These are phyloP conservation scores for Jaminaea rosea DNA, from an alignment of 1,284 basidiomycete species.

Conservation along the genomic window DNA sequence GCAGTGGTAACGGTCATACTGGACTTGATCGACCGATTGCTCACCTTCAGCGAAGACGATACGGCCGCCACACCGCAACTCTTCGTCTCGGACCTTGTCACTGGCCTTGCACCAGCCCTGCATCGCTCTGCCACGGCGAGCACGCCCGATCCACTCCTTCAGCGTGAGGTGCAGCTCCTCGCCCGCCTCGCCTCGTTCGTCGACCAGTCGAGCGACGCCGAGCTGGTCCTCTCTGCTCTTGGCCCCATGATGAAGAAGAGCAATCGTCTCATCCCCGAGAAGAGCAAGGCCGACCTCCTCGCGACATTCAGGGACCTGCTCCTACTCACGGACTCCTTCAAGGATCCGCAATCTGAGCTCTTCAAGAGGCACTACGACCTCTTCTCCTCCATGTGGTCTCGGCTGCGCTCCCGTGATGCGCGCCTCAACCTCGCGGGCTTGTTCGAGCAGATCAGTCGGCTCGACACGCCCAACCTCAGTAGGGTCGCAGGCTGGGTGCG, in stretches of 20 bases:
- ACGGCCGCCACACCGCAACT: constrained; percentile 50
- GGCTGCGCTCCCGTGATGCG: constrained; percentile 24
- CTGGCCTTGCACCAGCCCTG: constrained; percentile 56
- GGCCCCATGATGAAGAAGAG: constrained; percentile 72
- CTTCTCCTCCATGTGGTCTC: constrained; percentile 32
- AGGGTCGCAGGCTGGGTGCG: constrained; percentile 24
- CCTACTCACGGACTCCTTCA: constrained; percentile 62
- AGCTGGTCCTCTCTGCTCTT: constrained; percentile 65
- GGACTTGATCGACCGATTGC: constrained; percentile 71
- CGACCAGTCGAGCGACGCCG: constrained; percentile 63
- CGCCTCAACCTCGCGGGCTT: constrained; percentile 27
- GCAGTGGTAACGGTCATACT: constrained; percentile 70
- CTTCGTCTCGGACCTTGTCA: constrained; percentile 66
- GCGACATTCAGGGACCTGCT: constrained; percentile 67
- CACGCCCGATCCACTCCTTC: constrained; percentile 59
- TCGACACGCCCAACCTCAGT: constrained; percentile 15
- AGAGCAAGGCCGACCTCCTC: constrained; percentile 74
- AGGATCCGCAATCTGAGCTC: constrained; percentile 17
- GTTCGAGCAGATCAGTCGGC: constrained; percentile 30
- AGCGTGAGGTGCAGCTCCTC: constrained; percentile 73
- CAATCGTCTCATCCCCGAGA: constrained; percentile 69
- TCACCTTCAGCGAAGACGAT: constrained; percentile 56
- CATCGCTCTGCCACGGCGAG: constrained; percentile 6
- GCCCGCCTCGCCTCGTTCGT: constrained; percentile 71
- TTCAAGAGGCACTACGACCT: constrained; percentile 28